Evolutionary conservation across 2,329 filamentous ascomycete genomes (phyloP), one percentile per base, ranked within the genome.

Genomic region (Shiraia sp.): DNA sequence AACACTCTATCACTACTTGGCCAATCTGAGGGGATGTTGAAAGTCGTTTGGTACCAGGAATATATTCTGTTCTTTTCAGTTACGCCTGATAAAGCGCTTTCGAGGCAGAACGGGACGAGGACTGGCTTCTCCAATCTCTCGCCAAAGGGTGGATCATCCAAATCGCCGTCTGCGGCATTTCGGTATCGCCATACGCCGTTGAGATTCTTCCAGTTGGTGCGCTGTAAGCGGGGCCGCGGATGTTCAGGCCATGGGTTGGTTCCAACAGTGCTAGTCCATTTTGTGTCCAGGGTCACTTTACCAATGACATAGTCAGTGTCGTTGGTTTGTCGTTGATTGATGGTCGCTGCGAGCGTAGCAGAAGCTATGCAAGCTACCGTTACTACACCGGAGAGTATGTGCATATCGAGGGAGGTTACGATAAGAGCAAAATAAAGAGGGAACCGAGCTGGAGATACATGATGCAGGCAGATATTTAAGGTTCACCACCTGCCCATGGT

Each of bases 141-240:
- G 1, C 70, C 70, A 42, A 75, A 74, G 0, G 77, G 75, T 1
- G 76, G 77, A 14, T 43, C 61, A 3, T 70, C 53, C 15, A 74
- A 53, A 5, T 71, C 74, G 26, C 66, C 59, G 5, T 70, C 52
- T 24, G 63, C 57, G 0, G 73, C 74, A 51, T 70, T 66, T 28
- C 72, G 70, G 58, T 75, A 82, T 2, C 75, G 77, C 80, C 80
- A 83, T 4, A 83, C 73, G 0, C 80, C 80, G 42, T 83, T 82
- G 5, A 83, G 68, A 31, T 71, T 80, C 59, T 77, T 67, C 80
- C 80, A 83, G 4, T 66, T 54, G 4, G 77, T 68, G 4, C 80
- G 76, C 25, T 74, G 72, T 7, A 83, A 73, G 51, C 78, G 79
- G 2, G 80, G 80, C 0, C 80, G 75, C 8, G 80, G 80, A 49